Base-by-base conservation (phyloP, 305 asterid genomes). In the Striga hermonthica region DNA sequence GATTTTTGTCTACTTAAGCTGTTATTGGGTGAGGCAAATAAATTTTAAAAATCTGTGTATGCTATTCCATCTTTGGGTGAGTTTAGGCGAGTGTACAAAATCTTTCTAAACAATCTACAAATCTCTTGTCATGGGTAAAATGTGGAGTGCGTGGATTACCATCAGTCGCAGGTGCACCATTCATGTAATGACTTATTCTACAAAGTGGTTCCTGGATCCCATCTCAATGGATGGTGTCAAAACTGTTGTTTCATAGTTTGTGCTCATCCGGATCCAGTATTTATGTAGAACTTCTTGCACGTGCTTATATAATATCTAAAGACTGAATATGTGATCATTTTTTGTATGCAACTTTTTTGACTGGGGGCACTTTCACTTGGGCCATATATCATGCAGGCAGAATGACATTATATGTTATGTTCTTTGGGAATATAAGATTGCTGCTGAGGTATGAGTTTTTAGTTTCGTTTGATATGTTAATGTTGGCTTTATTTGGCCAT, bases 221-320 rank as follows among this genome's bases (percentile, higher is more conserved):
- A 3, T 67, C 66, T 31, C 44, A 41, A 40, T 43, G 53, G 44
- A 34, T 60, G 48, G 38, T 16, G 47, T 47, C 53, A 50, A 34
- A 52, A 15, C 45, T 50, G 39, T 50, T 31, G 57, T 47, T 2
- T 9, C 2, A 4, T 36, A 34, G 38, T 65, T 53, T 49, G 35
- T 49, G 53, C 52, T 10, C 66, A 54, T 54, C 49, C 53, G 55
- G 57, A 69, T 62, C 64, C 68, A 31, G 39, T 35, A 7, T 50
- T 28, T 9, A 8, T 39, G 49, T 57, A 52, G 44, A 7, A 35
- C 11, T 66, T 55, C 57, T 40, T 57, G 38, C 11, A 52, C 16
- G 48, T 35, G 47, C 65, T 22, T 22, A 22, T 22, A 22, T 22
- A 22, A 22, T 22, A 22, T 22, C 31, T 22, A 22, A 22, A 22